Conservation (phyloP, 2,329 filamentous ascomycete genomes). For the Nannizzia gypsea region DNA sequence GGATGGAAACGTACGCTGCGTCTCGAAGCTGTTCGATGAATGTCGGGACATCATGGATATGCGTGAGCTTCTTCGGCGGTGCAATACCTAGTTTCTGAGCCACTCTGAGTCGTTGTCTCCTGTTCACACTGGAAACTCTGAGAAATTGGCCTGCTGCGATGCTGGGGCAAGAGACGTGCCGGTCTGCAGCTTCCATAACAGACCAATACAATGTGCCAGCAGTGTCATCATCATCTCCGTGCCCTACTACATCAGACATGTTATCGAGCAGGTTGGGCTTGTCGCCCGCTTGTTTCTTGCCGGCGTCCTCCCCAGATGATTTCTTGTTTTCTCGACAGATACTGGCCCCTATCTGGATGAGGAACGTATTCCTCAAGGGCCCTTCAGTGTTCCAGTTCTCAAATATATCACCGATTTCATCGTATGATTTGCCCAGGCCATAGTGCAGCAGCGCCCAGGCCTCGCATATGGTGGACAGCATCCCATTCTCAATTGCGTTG, state of each 20-base stretch:
- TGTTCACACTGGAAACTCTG: slow-evolving; percentile 52
- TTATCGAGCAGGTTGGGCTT: slow-evolving; percentile 46
- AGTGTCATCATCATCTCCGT: slow-evolving; percentile 49
- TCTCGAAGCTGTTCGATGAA: slow-evolving; percentile 49
- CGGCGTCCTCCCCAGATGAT: background rate
- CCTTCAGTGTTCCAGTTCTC: slow-evolving; percentile 49
- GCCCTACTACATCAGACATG: slow-evolving; percentile 59
- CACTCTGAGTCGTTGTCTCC: slow-evolving; percentile 42
- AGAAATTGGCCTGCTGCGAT: slow-evolving; percentile 52
- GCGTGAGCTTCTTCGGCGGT: slow-evolving; percentile 26
- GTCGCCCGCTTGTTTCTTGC: slow-evolving; percentile 19
- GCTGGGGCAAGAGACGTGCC: slow-evolving; percentile 54
- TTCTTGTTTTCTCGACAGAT: slow-evolving; percentile 44
- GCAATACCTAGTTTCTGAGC: slow-evolving; percentile 39
- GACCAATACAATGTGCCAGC: slow-evolving; percentile 59
- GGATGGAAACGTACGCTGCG: slow-evolving; percentile 51
- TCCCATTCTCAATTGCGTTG: slow-evolving; percentile 62
- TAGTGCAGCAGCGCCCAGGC: slow-evolving; percentile 52
- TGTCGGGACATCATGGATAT: slow-evolving; percentile 24
- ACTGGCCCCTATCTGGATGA: slow-evolving; percentile 51
- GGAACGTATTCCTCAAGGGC: slow-evolving; percentile 49
- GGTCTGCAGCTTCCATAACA: slow-evolving; percentile 47
- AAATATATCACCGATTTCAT: slow-evolving; percentile 51
- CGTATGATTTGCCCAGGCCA: slow-evolving; percentile 46
- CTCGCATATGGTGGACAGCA: slow-evolving; percentile 54